Conservation (phyloP, 2,329 filamentous ascomycete genomes). For the Diplodia intermedia region DNA sequence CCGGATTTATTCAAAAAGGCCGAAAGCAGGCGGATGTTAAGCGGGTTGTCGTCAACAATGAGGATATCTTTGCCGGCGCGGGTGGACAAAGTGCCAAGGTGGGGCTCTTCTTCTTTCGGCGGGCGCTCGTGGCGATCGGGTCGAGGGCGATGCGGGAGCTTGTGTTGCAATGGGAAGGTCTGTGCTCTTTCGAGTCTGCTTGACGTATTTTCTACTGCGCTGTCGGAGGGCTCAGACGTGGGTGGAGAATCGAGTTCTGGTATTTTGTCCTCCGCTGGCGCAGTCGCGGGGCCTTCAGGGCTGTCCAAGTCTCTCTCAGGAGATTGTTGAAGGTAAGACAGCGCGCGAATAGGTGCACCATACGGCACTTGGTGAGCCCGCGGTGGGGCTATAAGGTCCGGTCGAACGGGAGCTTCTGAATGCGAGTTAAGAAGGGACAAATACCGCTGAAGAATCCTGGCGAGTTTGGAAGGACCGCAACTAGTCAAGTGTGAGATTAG, state of each 20-base stretch:
- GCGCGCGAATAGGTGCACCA: neutral
- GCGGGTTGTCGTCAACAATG: constrained; percentile 50
- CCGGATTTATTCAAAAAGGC: constrained; percentile 47
- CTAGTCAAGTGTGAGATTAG: neutral
- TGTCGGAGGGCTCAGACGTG: neutral
- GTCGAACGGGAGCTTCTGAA: neutral
- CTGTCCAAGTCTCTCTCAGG: neutral
- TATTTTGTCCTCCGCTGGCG: neutral
- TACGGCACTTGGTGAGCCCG: neutral
- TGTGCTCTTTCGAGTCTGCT: no score
- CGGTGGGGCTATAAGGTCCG: neutral
- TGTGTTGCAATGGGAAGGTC: no score
- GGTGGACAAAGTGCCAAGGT: neutral
- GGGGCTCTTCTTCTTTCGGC: neutral
- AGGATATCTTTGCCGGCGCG: constrained; percentile 39
- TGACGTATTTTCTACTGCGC: no score
- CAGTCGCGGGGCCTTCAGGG: neutral
- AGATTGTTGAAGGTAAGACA: neutral
- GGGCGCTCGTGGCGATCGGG: neutral
- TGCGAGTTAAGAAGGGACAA: neutral
- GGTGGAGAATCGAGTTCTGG: neutral
- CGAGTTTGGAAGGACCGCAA: constrained; percentile 48
- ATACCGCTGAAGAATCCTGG: constrained; percentile 39
- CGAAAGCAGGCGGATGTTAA: constrained; percentile 48
- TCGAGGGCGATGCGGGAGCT: neutral